These are phyloP conservation scores for Rhodotorula paludigena DNA, from an alignment of 768 basidiomycete genomes.

Conservation along the genomic window DNA sequence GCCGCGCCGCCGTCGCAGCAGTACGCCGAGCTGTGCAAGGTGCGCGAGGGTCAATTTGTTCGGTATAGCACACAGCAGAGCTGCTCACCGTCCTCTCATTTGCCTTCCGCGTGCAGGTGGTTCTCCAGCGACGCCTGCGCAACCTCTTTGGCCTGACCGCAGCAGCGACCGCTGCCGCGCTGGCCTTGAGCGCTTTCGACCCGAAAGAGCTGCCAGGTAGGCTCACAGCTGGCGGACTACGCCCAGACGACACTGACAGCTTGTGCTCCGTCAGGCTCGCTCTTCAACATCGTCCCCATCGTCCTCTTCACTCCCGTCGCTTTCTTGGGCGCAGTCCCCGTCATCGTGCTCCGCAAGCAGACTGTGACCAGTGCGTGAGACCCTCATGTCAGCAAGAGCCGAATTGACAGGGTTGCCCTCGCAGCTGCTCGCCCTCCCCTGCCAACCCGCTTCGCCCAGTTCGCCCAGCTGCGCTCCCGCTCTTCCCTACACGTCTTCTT, in stretches of 20 bases:
- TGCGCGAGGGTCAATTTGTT: not conserved
- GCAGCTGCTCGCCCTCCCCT: slow-evolving; percentile 20
- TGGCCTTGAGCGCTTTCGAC: slow-evolving; percentile 24
- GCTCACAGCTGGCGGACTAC: not conserved
- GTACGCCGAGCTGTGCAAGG: slow-evolving; percentile 23
- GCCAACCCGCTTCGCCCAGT: slow-evolving; percentile 19
- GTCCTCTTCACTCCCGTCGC: slow-evolving; percentile 15
- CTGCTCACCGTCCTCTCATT: no score
- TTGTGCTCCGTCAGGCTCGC: slow-evolving; percentile 8
- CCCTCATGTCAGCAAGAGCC: not conserved
- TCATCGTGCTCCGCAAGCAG: slow-evolving; percentile 35
- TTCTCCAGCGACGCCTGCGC: slow-evolving; percentile 15
- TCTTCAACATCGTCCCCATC: slow-evolving; percentile 30
- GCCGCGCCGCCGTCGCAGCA: not conserved
- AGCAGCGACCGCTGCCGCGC: not conserved
- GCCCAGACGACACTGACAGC: no score
- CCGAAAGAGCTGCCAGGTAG: slow-evolving; percentile 17
- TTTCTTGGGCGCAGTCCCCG: slow-evolving; percentile 22
- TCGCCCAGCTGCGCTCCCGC: slow-evolving; percentile 7
- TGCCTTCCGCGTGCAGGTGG: slow-evolving; percentile 7
- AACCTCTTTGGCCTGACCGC: slow-evolving; percentile 24
- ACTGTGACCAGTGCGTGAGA: slow-evolving; percentile 18
- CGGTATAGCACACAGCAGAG: no score
- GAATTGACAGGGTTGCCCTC: not conserved
- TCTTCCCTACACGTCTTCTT: not conserved